Conservation (phyloP, 176 grass and related monocot genomes). For the Oryza longistaminata region DNA sequence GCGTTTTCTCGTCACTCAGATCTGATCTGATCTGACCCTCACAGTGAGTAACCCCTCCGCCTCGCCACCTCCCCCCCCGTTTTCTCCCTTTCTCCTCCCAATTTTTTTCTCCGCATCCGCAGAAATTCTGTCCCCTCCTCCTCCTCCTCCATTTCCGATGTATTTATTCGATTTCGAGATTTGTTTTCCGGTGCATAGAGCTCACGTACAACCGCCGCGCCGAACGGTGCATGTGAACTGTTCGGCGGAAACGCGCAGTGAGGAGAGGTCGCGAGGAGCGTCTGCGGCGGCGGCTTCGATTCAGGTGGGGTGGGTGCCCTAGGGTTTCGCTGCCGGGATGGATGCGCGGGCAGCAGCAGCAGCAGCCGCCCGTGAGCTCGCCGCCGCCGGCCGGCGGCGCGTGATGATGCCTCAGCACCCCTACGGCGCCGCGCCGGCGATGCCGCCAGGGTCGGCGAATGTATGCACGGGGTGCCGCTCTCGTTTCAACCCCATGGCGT, state of each 20-base stretch:
- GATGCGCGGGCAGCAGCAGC: slow-evolving; percentile 41
- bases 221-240: slow-evolving; percentile 30
- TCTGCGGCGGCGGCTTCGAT: background rate
- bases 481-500: slow-evolving; percentile 57
- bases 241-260: slow-evolving; percentile 13
- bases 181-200: slow-evolving; percentile 32
- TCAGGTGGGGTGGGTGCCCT: background rate
- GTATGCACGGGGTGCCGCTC: slow-evolving; percentile 57
- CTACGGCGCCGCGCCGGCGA: slow-evolving; percentile 33
- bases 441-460: slow-evolving; percentile 27
- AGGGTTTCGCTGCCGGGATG: slow-evolving; percentile 54
- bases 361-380: slow-evolving; percentile 32
- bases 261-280: background rate
- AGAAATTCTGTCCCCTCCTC: background rate
- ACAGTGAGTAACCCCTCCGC: background rate
- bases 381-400: slow-evolving; percentile 25
- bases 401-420: slow-evolving; percentile 55
- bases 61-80: background rate
- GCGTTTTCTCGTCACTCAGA: background rate
- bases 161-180: slow-evolving; percentile 47
- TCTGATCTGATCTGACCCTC: slow-evolving; percentile 12
- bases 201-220: slow-evolving; percentile 38
- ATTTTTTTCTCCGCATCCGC: background rate
- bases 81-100: background rate
- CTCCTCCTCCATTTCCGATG: slow-evolving; percentile 30